phyloP scores from a whole-genome alignment of 768 basidiomycete genomes.

The Agrocybe praecox region DNA sequence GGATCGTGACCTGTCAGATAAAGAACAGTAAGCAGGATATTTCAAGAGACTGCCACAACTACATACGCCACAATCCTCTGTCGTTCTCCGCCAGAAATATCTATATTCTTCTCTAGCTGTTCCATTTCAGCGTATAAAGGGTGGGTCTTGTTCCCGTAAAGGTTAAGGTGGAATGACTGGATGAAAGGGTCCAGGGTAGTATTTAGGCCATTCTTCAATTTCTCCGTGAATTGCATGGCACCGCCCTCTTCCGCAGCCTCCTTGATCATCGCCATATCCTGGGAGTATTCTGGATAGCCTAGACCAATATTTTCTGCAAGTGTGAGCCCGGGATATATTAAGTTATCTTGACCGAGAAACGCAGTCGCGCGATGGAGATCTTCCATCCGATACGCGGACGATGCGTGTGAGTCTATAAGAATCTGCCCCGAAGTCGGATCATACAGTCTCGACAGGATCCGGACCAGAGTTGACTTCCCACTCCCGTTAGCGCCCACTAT shows the following conservation, averaged over 20 bases:
- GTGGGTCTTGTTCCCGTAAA: constrained; percentile 32
- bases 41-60: background rate
- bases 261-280: constrained; percentile 22
- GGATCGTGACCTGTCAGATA: constrained; percentile 38
- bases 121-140: constrained; percentile 26
- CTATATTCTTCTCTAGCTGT: constrained; percentile 25
- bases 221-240: constrained; percentile 40
- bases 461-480: constrained; percentile 56
- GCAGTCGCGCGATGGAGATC: constrained; percentile 47
- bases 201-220: constrained; percentile 36
- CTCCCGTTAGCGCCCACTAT: constrained; percentile 62
- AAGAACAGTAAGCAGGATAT: background rate
- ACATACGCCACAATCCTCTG: constrained; percentile 54
- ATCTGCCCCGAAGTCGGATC: constrained; percentile 46
- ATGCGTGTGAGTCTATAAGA: constrained; percentile 42
- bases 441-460: constrained; percentile 51
- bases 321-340: constrained; percentile 45
- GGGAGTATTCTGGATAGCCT: constrained; percentile 23
- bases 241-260: constrained; percentile 41
- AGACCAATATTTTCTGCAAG: constrained; percentile 42
- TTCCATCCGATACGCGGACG: constrained; percentile 34
- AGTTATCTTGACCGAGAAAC: constrained; percentile 51
- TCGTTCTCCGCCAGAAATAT: constrained; percentile 47
- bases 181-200: constrained; percentile 37
- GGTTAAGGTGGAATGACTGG: constrained; percentile 24